These are phyloP conservation scores for Aspergillus ustus DNA, from an alignment of 2,329 filamentous ascomycete genomes.

Conservation along the genomic window DNA sequence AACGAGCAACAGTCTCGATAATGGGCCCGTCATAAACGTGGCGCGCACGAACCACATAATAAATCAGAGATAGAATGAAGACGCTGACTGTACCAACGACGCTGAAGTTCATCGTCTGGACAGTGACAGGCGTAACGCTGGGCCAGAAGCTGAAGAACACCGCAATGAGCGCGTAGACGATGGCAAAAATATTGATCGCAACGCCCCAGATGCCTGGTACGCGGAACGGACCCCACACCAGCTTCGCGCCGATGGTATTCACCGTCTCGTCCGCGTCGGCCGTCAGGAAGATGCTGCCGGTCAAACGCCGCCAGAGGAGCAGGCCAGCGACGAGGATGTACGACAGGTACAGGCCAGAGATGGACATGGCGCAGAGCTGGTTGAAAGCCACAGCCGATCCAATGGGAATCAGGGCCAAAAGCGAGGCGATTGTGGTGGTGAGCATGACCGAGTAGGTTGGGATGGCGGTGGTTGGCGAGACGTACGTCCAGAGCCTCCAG, in stretches of 20 bases:
- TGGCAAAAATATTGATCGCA: conserved; percentile 49
- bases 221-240: conserved; percentile 38
- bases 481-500: conserved; percentile 32
- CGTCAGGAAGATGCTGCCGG: conserved; percentile 25
- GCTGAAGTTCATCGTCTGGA: conserved; percentile 53
- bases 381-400: conserved; percentile 38
- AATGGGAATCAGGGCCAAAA: conserved; percentile 41
- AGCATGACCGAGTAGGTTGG: conserved; percentile 32
- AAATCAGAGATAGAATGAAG: conserved; percentile 46
- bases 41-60: conserved; percentile 43
- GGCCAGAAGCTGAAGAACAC: conserved; percentile 59
- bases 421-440: conserved; percentile 32
- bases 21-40: conserved; percentile 38
- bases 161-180: conserved; percentile 52
- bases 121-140: conserved; percentile 37
- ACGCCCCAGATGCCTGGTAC: conserved; percentile 42
- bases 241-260: conserved; percentile 32
- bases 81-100: conserved; percentile 49
- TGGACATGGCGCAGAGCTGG: conserved; percentile 39
- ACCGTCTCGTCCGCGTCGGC: conserved; percentile 24
- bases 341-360: conserved; percentile 36
- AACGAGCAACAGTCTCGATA: background rate
- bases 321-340: conserved; percentile 34
- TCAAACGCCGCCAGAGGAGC: conserved; percentile 34
- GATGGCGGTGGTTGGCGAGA: conserved; percentile 31